Evolutionary conservation across 805 yeast species (phyloP).

Genomic region (Candida maris): DNA sequence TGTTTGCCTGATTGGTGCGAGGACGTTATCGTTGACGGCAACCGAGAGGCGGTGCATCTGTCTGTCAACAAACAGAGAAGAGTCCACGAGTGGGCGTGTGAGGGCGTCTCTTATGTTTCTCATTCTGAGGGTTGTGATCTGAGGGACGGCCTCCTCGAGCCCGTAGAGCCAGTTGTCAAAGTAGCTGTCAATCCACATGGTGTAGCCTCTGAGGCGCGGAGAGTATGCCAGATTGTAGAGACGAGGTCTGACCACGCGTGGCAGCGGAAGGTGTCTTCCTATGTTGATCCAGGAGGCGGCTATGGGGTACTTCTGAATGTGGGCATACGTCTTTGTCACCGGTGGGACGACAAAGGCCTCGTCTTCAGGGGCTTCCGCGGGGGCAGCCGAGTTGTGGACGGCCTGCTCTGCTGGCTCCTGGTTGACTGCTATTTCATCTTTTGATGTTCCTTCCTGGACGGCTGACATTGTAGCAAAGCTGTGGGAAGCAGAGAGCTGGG

Average conservation of each 20-base stretch:
- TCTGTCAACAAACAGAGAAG: constrained; percentile 33
- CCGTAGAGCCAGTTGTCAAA: constrained; percentile 53
- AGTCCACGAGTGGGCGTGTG: constrained; percentile 50
- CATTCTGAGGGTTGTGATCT: constrained; percentile 51
- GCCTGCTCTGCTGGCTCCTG: background rate
- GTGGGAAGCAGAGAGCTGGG: no score
- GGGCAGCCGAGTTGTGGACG: background rate
- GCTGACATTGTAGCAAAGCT: constrained; percentile 12
- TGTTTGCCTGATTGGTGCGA: constrained; percentile 48
- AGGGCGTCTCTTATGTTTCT: constrained; percentile 45
- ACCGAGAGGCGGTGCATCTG: constrained; percentile 30
- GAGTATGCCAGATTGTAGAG: constrained; percentile 26
- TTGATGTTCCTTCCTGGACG: constrained; percentile 7
- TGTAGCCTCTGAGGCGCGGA: constrained; percentile 17
- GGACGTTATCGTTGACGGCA: constrained; percentile 31
- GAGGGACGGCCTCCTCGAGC: constrained; percentile 60
- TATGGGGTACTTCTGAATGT: constrained; percentile 46
- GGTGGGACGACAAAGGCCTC: constrained; percentile 9
- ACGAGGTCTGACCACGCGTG: constrained; percentile 23
- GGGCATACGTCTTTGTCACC: constrained; percentile 36
- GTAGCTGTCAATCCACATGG: constrained; percentile 39
- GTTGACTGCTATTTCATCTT: constrained; percentile 1
- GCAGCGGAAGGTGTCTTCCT: constrained; percentile 23
- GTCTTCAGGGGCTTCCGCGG: constrained; percentile 1
- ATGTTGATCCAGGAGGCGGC: constrained; percentile 34